phyloP scores from a whole-genome alignment of 1,284 basidiomycete genomes.

The Ceratorhiza oryzae-sativae region DNA sequence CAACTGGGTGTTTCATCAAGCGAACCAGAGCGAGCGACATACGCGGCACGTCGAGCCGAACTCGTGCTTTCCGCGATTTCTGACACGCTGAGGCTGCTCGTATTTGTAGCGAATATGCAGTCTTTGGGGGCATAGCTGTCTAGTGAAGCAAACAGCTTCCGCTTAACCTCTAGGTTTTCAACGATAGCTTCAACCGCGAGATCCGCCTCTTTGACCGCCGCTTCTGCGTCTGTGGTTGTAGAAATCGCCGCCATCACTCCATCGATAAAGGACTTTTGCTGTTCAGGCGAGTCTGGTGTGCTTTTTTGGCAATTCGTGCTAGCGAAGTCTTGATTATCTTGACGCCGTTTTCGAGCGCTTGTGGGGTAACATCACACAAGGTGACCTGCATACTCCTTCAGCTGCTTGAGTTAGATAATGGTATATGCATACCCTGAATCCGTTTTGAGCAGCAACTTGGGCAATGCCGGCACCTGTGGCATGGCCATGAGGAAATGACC shows the following conservation, averaged over 20 bases:
- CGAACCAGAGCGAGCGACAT: conserved; percentile 36
- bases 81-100: conserved; percentile 58
- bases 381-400: conserved; percentile 47
- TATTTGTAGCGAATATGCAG: conserved; percentile 63
- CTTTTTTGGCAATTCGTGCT: conserved; percentile 58
- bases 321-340: conserved; percentile 62
- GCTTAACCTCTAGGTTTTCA: conserved; percentile 62
- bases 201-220: conserved; percentile 57
- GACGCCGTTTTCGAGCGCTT: conserved; percentile 57
- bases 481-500: neutral
- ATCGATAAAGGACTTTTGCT: conserved; percentile 50
- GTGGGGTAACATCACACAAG: conserved; percentile 50
- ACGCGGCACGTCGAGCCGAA: conserved; percentile 51
- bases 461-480: conserved; percentile 54
- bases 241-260: conserved; percentile 56
- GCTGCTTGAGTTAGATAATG: neutral
- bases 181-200: conserved; percentile 66
- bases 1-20: neutral
- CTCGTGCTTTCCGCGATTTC: conserved; percentile 56
- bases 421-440: conserved; percentile 51
- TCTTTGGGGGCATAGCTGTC: conserved; percentile 56
- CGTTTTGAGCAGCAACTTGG: conserved; percentile 57
- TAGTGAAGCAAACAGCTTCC: conserved; percentile 59
- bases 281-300: conserved; percentile 55
- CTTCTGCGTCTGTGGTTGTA: conserved; percentile 57